Evolutionary conservation across 257 asterid genomes (phyloP).

Genomic region (Gentiana dahurica): DNA sequence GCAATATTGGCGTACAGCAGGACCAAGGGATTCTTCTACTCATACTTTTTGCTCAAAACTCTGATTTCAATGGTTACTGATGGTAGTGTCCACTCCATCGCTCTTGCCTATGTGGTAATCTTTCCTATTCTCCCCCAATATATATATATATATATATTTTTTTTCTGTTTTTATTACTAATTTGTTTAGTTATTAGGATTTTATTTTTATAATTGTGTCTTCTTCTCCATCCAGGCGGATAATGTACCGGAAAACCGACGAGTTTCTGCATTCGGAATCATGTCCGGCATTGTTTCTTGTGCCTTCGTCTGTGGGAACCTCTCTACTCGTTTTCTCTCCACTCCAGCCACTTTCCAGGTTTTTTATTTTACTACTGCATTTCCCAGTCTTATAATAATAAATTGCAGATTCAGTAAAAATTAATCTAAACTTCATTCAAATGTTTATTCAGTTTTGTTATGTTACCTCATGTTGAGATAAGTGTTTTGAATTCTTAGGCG

Average conservation of each 20-base stretch:
- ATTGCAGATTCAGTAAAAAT: no score
- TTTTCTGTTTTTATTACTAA: no score
- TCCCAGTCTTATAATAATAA: not conserved
- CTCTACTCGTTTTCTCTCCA: conserved; percentile 71
- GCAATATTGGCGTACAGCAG: conserved; percentile 68
- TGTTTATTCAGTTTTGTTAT: no score
- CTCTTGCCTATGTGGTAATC: conserved; percentile 83
- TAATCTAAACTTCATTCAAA: no score
- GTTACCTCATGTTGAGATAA: no score
- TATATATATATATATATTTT: no score
- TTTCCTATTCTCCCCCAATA: not conserved
- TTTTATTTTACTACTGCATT: not conserved
- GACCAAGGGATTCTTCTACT: conserved; percentile 49
- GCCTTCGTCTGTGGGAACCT: conserved; percentile 79
- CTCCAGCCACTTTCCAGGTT: conserved; percentile 69
- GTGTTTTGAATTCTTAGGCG: no score
- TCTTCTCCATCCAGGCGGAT: conserved; percentile 54
- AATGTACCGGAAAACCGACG: conserved; percentile 61
- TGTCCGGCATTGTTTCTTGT: conserved; percentile 71
- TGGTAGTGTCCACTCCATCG: conserved; percentile 74
- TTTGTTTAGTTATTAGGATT: no score
- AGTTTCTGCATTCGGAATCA: conserved; percentile 62
- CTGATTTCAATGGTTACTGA: conserved; percentile 59
- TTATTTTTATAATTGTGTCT: not conserved
- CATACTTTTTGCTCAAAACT: conserved; percentile 53